These are phyloP conservation scores for Pseudopediastrum boryanum DNA, from an alignment of 139 green algal genomes.

Conservation along the genomic window DNA sequence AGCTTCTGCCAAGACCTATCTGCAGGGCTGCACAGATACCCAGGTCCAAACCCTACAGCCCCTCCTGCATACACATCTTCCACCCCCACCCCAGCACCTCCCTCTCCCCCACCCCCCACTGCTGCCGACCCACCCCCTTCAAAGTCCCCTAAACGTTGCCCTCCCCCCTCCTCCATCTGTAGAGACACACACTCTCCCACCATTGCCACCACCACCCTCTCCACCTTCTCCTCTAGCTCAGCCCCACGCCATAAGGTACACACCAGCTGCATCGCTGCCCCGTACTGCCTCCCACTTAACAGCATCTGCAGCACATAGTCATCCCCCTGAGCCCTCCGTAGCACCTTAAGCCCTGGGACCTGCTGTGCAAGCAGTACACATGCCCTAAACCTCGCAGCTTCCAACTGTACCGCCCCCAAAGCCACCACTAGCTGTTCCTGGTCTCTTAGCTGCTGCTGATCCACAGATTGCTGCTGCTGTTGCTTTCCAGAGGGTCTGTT, in stretches of 20 bases:
- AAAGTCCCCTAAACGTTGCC: no score
- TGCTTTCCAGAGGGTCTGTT: no score
- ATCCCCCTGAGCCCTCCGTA: slow-evolving; percentile 4
- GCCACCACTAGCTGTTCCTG: neutral
- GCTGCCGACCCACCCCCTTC: no score
- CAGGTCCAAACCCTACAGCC: no score
- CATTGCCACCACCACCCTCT: neutral
- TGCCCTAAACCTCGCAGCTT: slow-evolving; percentile 17
- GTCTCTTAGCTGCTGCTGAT: neutral
- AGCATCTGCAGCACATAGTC: slow-evolving; percentile 21
- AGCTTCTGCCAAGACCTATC: slow-evolving; percentile 26
- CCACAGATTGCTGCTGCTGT: neutral
- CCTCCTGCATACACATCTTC: no score
- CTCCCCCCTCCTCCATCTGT: neutral
- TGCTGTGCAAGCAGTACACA: neutral
- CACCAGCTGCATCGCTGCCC: slow-evolving; percentile 5
- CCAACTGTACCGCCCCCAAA: slow-evolving; percentile 1
- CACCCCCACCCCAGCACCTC: no score
- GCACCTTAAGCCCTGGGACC: slow-evolving; percentile 19
- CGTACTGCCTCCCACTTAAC: neutral
- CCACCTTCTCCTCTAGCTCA: slow-evolving; percentile 4
- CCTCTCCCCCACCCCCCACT: no score
- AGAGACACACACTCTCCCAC: slow-evolving; percentile 12
- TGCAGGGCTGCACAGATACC: slow-evolving; percentile 19
- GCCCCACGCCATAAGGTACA: neutral